phyloP scores from a whole-genome alignment of 163 green algal genomes.

The Chlorella variabilis region DNA sequence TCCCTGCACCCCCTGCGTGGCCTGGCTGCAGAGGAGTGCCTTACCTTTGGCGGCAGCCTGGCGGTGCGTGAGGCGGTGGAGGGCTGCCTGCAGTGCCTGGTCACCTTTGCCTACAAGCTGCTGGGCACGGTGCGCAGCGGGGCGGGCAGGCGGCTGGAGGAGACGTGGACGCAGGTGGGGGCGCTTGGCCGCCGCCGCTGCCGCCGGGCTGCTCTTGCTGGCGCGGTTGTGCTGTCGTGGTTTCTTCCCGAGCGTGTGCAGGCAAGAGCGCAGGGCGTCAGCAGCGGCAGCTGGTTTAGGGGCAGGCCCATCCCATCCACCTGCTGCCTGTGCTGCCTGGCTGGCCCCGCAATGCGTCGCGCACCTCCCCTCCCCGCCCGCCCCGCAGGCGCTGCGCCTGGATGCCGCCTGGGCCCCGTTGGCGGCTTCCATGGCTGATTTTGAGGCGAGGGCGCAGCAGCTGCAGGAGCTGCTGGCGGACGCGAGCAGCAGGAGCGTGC shows the following conservation, averaged over 20 bases:
- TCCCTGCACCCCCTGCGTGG: not conserved
- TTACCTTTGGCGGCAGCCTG: conserved; percentile 31
- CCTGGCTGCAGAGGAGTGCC: conserved; percentile 33
- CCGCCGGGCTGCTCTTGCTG: no score
- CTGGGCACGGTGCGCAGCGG: conserved; percentile 13
- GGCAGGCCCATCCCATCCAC: no score
- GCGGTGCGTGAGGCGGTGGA: conserved; percentile 13
- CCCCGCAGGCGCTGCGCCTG: conserved; percentile 20
- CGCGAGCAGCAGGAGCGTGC: not conserved
- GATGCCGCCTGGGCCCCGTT: conserved; percentile 18
- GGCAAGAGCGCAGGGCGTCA: no score
- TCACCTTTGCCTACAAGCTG: conserved; percentile 26
- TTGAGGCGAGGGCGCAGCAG: conserved; percentile 4
- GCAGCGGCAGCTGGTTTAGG: no score
- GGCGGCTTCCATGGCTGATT: not conserved
- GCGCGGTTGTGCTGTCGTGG: no score
- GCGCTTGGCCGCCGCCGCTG: no score
- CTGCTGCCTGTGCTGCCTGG: no score
- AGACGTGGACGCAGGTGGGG: conserved; percentile 27
- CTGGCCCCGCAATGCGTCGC: no score
- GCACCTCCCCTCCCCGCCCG: not conserved
- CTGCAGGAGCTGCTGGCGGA: conserved; percentile 11
- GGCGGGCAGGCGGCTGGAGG: not conserved
- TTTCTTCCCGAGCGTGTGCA: no score
- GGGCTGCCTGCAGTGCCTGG: conserved; percentile 21